Conservation (phyloP, 257 asterid genomes). For the Salvia splendens region DNA sequence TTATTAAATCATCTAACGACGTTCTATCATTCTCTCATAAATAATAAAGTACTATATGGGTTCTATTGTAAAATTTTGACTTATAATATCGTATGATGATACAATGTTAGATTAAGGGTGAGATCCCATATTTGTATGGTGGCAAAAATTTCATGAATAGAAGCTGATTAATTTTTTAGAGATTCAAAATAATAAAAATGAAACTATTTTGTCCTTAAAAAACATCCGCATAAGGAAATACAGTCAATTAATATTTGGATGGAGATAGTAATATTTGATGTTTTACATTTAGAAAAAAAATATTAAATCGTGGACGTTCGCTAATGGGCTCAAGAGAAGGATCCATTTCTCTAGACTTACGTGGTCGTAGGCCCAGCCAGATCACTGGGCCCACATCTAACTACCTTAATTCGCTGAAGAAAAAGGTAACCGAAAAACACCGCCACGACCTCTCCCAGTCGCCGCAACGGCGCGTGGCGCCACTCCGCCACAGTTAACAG, state of each 20-base stretch:
- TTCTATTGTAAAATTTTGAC: too few species aligned
- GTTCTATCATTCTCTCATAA: too few species aligned
- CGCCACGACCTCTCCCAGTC: background rate
- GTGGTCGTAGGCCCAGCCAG: conserved; percentile 49
- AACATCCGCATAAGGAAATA: too few species aligned
- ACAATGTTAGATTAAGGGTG: too few species aligned
- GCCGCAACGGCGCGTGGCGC: conserved; percentile 29
- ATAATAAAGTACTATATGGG: too few species aligned
- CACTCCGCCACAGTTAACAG: background rate
- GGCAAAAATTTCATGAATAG: too few species aligned
- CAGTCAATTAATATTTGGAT: too few species aligned
- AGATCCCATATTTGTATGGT: too few species aligned
- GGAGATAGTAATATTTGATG: background rate
- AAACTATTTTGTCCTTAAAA: too few species aligned
- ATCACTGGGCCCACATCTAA: conserved; percentile 30
- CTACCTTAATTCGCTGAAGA: conserved; percentile 30
- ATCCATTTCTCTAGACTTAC: background rate
- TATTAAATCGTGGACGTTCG: background rate
- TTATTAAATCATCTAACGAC: background rate
- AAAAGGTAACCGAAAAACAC: conserved; percentile 48
- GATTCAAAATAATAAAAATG: too few species aligned
- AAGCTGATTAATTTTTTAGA: too few species aligned
- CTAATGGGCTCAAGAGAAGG: background rate
- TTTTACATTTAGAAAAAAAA: background rate
- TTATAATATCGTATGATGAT: too few species aligned